Conservation (phyloP, 2,329 filamentous ascomycete genomes). For the Fusarium heterosporum region DNA sequence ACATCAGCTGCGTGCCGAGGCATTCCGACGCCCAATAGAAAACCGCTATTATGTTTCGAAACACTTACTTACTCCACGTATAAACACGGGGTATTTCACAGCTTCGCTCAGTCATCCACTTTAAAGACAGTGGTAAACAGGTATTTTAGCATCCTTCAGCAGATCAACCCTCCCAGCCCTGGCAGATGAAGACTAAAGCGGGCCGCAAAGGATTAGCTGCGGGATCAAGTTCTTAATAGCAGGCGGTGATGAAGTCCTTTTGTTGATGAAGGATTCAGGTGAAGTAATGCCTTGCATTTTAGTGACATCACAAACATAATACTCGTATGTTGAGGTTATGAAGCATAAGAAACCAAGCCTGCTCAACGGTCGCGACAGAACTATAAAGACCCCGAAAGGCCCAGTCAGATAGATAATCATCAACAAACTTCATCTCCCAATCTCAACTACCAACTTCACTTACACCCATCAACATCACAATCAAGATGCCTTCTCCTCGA, state of each 20-base stretch:
- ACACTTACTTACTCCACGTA: background rate
- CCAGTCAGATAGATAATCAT: background rate
- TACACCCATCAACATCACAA: too few relatives aligned
- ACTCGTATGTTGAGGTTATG: background rate
- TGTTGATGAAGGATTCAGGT: background rate
- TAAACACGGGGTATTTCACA: background rate
- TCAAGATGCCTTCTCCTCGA: conserved; percentile 6
- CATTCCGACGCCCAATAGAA: background rate
- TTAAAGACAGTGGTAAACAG: background rate
- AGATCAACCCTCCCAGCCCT: background rate
- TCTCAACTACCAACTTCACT: background rate
- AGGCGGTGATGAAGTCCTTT: background rate
- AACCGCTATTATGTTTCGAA: background rate
- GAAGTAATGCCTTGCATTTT: background rate
- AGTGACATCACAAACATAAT: background rate
- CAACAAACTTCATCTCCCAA: background rate
- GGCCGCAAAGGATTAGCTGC: background rate
- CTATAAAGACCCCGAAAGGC: background rate
- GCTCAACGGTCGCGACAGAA: background rate
- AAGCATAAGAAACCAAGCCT: background rate
- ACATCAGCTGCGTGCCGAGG: background rate
- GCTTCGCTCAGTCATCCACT: background rate
- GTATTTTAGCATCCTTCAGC: background rate
- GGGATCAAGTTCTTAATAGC: background rate
- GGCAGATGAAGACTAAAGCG: background rate